Conservation (phyloP, 139 green algal genomes). For the Ulvella scutata region DNA sequence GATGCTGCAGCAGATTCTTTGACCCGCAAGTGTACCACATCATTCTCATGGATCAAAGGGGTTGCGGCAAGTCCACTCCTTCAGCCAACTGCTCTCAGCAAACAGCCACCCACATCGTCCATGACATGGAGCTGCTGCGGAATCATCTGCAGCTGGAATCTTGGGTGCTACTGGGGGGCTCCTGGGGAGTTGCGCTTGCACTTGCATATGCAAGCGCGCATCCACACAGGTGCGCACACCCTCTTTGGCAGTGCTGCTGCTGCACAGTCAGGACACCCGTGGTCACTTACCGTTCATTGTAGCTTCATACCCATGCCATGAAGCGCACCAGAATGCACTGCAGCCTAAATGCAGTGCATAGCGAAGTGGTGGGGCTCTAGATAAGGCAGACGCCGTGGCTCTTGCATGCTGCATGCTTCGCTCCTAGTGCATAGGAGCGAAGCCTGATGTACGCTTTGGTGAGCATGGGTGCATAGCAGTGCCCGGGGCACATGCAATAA, state of each 20-base stretch:
- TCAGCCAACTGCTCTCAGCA: conserved; percentile 35
- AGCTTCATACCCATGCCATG: no score
- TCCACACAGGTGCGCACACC: neutral
- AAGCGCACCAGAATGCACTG: no score
- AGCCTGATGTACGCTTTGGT: no score
- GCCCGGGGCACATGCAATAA: no score
- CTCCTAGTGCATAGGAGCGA: no score
- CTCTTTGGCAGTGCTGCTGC: no score
- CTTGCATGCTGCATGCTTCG: no score
- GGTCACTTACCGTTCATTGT: no score
- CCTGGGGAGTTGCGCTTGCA: conserved; percentile 41
- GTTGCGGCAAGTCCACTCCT: conserved; percentile 35
- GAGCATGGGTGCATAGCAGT: no score
- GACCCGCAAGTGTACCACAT: conserved; percentile 36
- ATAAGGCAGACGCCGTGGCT: no score
- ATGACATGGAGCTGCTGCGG: conserved; percentile 40
- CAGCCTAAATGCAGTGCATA: neutral
- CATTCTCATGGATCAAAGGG: conserved; percentile 53
- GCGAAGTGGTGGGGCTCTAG: neutral
- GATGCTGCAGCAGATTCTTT: conserved; percentile 41
- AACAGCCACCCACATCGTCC: conserved; percentile 31
- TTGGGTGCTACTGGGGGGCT: conserved; percentile 54
- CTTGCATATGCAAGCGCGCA: conserved; percentile 44
- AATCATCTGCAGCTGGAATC: conserved; percentile 21
- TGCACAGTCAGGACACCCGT: no score